Evolutionary conservation across 306 rosid genomes (phyloP).

Genomic region (Medicago arabica): DNA sequence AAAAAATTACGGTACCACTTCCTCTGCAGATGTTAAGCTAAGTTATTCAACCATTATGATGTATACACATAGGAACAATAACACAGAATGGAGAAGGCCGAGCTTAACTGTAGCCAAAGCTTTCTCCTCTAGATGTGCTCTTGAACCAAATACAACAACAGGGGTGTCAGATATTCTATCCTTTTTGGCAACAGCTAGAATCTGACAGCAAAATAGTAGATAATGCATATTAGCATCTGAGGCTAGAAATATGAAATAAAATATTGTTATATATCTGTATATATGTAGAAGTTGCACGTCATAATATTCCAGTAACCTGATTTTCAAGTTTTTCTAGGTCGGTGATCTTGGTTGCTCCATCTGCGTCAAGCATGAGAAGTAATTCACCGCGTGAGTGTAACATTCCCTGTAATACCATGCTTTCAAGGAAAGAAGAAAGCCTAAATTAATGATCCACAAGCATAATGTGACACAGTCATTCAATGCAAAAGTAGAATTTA

Average conservation of each 20-base stretch:
- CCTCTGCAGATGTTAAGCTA: conserved; percentile 65
- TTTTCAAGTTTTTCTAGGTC: conserved; percentile 94
- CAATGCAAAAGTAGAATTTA: neutral
- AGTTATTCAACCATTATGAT: conserved; percentile 39
- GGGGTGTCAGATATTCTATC: conserved; percentile 82
- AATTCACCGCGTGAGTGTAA: conserved; percentile 97
- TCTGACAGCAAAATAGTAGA: conserved; percentile 52
- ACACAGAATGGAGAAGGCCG: conserved; percentile 37
- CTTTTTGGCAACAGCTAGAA: conserved; percentile 62
- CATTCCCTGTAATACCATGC: conserved; percentile 97
- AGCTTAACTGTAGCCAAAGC: conserved; percentile 88
- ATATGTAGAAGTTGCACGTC: conserved; percentile 2
- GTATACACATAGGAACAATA: conserved; percentile 23
- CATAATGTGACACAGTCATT: conserved; percentile 10
- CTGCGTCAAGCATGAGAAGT: conserved; percentile 97
- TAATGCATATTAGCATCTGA: conserved; percentile 29
- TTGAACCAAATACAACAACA: conserved; percentile 88
- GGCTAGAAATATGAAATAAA: conserved; percentile 29
- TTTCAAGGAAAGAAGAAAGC: conserved; percentile 71
- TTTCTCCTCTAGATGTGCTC: conserved; percentile 95
- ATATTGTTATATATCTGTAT: neutral
- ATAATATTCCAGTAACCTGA: conserved; percentile 56
- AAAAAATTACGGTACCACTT: conserved; percentile 93
- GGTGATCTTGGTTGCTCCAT: conserved; percentile 91
- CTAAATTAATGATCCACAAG: conserved; percentile 57